Percentiles rank a stretch among this genome's conserved stretches.
These are phyloP conservation scores for Tolypocladium cylindrosporum DNA, from an alignment of 2,329 filamentous ascomycete species.

Conservation along the genomic window DNA sequence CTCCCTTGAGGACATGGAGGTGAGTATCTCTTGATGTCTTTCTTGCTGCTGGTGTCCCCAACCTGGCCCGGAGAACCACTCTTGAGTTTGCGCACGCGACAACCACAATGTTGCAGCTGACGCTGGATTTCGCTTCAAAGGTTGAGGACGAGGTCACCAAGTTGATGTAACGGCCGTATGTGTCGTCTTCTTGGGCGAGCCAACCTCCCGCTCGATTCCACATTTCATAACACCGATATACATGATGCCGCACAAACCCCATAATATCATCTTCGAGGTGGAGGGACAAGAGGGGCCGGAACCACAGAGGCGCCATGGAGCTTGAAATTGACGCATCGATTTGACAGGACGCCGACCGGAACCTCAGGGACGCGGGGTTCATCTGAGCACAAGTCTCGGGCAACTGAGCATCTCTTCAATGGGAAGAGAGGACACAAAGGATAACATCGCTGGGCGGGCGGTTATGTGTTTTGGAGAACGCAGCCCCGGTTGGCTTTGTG, in stretches of 20 bases:
- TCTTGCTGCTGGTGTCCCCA: conserved; percentile 1
- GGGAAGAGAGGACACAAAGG: conserved; percentile 20
- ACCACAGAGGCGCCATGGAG: background rate
- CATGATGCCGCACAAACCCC: background rate
- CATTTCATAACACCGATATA: background rate
- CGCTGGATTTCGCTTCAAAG: conserved; percentile 34
- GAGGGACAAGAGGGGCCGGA: background rate
- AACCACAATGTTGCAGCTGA: conserved; percentile 17
- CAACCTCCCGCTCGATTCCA: background rate
- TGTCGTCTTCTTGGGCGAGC: background rate
- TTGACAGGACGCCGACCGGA: conserved; percentile 17
- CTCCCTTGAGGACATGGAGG: conserved; percentile 98
- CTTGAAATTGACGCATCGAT: conserved; percentile 17
- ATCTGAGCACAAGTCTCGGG: conserved; percentile 10
- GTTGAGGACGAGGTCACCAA: conserved; percentile 85
- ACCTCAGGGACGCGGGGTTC: conserved; percentile 18
- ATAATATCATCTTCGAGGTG: background rate
- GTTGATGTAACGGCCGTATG: conserved; percentile 57
- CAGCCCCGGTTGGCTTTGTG: conserved; percentile 18
- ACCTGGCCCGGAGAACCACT: conserved; percentile 1
- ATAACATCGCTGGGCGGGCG: conserved; percentile 9
- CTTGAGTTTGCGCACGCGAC: conserved; percentile 9
- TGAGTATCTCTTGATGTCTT: conserved; percentile 41
- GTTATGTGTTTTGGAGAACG: conserved; percentile 9
- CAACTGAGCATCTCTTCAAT: conserved; percentile 22